phyloP scores from a whole-genome alignment of 768 basidiomycete species.

The Leccinum incarnatum region DNA sequence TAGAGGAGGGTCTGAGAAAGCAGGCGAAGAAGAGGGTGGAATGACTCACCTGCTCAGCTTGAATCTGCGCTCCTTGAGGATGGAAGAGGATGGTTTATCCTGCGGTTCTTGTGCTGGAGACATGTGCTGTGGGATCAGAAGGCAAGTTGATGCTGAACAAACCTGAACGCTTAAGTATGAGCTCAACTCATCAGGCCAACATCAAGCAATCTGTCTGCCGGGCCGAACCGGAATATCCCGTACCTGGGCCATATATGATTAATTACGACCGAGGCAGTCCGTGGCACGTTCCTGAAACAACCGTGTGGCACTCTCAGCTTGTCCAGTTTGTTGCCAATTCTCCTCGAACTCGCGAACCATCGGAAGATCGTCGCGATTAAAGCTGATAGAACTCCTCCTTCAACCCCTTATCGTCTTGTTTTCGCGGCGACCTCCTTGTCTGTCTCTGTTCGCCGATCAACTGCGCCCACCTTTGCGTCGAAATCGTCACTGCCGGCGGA shows the following conservation, averaged over 20 bases:
- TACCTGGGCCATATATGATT: slow-evolving; percentile 19
- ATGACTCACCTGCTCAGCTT: slow-evolving; percentile 74
- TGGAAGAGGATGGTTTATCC: slow-evolving; percentile 45
- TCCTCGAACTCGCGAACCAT: slow-evolving; percentile 16
- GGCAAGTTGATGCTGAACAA: slow-evolving; percentile 1
- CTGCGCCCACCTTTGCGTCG: slow-evolving; percentile 3
- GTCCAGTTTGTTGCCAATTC: slow-evolving; percentile 11
- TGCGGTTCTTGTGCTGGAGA: slow-evolving; percentile 35
- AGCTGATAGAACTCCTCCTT: slow-evolving; percentile 21
- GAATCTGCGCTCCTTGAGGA: slow-evolving; percentile 79
- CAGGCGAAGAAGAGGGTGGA: not conserved
- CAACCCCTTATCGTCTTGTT: slow-evolving; percentile 5
- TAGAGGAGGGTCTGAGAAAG: slow-evolving; percentile 30
- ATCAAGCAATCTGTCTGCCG: slow-evolving; percentile 13
- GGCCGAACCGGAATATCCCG: slow-evolving; percentile 31
- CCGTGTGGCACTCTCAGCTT: slow-evolving; percentile 13
- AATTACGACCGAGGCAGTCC: slow-evolving; percentile 3
- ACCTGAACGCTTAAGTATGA: slow-evolving; percentile 29
- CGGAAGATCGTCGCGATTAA: slow-evolving; percentile 23
- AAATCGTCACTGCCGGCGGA: not conserved
- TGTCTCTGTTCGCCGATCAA: slow-evolving; percentile 26
- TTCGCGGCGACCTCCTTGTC: slow-evolving; percentile 3
- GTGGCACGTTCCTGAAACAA: slow-evolving; percentile 29
- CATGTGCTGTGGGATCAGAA: slow-evolving; percentile 20
- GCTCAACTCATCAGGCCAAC: slow-evolving; percentile 11